Conservation (phyloP, 148 eudicot genomes). For the Diospyros lotus region DNA sequence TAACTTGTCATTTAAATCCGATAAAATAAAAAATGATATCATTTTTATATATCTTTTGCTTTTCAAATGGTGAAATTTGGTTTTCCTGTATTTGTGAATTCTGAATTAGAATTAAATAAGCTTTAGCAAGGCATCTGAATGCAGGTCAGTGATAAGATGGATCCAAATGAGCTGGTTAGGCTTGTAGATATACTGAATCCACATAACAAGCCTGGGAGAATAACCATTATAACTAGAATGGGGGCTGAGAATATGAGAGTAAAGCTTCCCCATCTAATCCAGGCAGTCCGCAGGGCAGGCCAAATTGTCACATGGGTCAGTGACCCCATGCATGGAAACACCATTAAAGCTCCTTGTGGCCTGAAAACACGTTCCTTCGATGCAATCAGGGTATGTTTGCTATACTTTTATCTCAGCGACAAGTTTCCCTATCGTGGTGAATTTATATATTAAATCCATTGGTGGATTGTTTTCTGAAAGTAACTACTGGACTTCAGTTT, state of each 20-base stretch:
- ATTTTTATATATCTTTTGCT: no score
- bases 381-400: conserved; percentile 52
- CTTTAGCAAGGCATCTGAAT: background rate
- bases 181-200: conserved; percentile 75
- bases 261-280: conserved; percentile 64
- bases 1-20: no score
- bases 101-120: background rate
- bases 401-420: background rate
- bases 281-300: conserved; percentile 64
- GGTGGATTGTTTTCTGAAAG: no score
- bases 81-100: background rate
- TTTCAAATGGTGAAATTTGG: no score
- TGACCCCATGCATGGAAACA: conserved; percentile 80
- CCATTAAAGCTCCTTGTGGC: conserved; percentile 68
- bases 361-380: conserved; percentile 71
- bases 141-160: conserved; percentile 76
- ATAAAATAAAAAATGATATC: no score
- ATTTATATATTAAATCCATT: no score
- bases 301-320: conserved; percentile 71
- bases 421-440: no score
- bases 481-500: no score
- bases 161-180: conserved; percentile 65
- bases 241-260: conserved; percentile 81
- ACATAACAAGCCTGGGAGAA: conserved; percentile 64
- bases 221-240: conserved; percentile 63